Base-by-base conservation (phyloP, 192 early-diverging fungal species). In the Podochytrium sp. region DNA sequence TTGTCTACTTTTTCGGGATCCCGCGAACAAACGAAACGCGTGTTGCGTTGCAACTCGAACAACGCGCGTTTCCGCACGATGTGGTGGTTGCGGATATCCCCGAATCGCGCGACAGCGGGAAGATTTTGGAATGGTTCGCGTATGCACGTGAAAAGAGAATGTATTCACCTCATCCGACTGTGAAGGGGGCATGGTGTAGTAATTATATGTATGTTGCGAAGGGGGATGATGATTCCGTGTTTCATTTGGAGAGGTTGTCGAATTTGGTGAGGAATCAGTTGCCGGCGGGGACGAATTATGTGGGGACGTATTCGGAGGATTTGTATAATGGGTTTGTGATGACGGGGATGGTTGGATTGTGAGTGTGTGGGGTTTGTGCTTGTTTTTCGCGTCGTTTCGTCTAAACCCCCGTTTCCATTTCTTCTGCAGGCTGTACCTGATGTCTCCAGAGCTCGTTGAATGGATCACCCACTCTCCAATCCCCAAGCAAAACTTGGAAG, bases 41-140 rank as follows among this genome's bases (percentile, higher is more conserved):
- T n/a, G 16, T 14, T 23, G 18, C 20, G 32, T 35, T 70, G 2
- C 14, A 10, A 10, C 25, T 39, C 14, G 67, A 70, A 37, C 10
- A 25, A n/a, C 27, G 4, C n/a, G 23, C n/a, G 34, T 50, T 49
- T 50, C 64, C 64, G 5, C 18, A 66, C 20, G 64, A 66, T 18
- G 49, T 32, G 10, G 39, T 66, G 4, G 18, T 49, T 50, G 20
- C 43, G 0, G n/a, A 14, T 4, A 42, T 6, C 5, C 39, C 23
- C 5, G 64, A 66, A 50, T 20, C 39, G 10, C 12, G 12, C 3
- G 43, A 66, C 20, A 23, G 32, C 32, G 64, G 64, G 4, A 66
- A 66, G 64, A 66, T 29, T 49, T 32, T 27, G 6, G 64, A 66
- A 10, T 66, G 64, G 64, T 66, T 66, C 25, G 20, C 6, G 18